These are phyloP conservation scores for Aspergillus sp. DNA, from an alignment of 2,329 filamentous ascomycete species.

Conservation along the genomic window DNA sequence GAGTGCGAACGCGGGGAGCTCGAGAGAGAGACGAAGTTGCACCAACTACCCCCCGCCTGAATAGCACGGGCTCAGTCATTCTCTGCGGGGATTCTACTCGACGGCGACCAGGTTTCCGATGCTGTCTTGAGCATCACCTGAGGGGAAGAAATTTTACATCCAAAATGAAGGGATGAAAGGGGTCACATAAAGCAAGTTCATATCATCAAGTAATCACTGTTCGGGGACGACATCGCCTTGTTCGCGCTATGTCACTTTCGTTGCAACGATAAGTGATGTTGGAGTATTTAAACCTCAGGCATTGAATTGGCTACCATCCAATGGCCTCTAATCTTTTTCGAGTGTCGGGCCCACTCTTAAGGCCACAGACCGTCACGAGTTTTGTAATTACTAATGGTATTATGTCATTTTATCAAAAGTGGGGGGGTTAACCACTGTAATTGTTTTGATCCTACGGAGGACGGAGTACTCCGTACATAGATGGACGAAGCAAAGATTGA, in stretches of 20 bases:
- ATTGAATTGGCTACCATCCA: too few relatives aligned
- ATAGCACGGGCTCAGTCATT: slow-evolving; percentile 14
- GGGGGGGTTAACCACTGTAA: background rate
- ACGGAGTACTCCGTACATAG: background rate
- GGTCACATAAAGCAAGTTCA: background rate
- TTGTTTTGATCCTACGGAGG: background rate
- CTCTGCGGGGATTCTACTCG: slow-evolving; percentile 11
- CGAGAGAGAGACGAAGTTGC: slow-evolving; percentile 3
- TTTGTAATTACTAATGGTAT: background rate
- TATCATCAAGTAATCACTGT: background rate
- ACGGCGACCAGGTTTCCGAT: slow-evolving; percentile 1
- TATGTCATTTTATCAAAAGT: background rate
- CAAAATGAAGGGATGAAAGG: background rate
- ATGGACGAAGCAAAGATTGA: background rate
- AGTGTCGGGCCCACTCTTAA: too few relatives aligned
- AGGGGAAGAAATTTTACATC: background rate
- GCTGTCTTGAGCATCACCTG: slow-evolving; percentile 8
- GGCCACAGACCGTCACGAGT: too few relatives aligned
- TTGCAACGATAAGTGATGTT: too few relatives aligned
- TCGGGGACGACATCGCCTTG: too few relatives aligned
- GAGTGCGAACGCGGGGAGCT: slow-evolving; percentile 11
- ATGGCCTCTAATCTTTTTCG: too few relatives aligned
- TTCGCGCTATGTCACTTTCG: too few relatives aligned
- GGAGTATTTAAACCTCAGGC: too few relatives aligned
- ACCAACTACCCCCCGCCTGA: slow-evolving; percentile 3